Conservation (phyloP, 139 green algal genomes). For the Picochlorum sp. region DNA sequence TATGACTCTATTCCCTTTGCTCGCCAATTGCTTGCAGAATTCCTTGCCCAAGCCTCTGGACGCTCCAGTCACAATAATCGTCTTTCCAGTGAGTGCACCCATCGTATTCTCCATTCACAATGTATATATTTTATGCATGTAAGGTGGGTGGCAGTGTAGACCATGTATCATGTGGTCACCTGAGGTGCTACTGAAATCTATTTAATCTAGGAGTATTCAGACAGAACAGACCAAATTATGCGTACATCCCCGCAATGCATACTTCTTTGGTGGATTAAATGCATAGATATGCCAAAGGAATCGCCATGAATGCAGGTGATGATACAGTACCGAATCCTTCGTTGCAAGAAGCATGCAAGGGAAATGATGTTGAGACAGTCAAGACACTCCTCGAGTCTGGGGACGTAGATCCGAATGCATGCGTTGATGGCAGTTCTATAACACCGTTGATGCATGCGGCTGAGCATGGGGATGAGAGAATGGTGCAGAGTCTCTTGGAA, state of each 20-base stretch:
- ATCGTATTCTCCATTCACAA: background rate
- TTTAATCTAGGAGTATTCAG: no score
- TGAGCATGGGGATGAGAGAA: conserved; percentile 12
- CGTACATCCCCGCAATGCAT: no score
- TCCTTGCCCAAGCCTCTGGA: conserved; percentile 12
- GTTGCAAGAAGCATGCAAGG: conserved; percentile 1
- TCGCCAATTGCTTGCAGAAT: conserved; percentile 19
- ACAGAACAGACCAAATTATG: no score
- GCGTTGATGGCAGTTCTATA: conserved; percentile 18
- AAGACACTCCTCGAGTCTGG: conserved; percentile 37
- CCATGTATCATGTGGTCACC: no score
- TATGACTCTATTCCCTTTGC: conserved; percentile 25
- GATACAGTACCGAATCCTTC: no score
- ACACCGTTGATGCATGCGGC: conserved; percentile 31
- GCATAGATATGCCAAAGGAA: no score
- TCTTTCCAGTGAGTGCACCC: conserved; percentile 18
- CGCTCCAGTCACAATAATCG: conserved; percentile 20
- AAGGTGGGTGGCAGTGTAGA: no score
- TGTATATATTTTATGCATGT: no score
- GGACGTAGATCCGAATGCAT: conserved; percentile 12
- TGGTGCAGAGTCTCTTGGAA: conserved; percentile 22
- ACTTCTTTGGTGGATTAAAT: no score
- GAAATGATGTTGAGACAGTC: conserved; percentile 24
- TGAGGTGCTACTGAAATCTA: no score
- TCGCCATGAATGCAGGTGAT: no score